Evolutionary conservation across 1,284 basidiomycete genomes (phyloP).

Genomic region (Volvariella volvacea): DNA sequence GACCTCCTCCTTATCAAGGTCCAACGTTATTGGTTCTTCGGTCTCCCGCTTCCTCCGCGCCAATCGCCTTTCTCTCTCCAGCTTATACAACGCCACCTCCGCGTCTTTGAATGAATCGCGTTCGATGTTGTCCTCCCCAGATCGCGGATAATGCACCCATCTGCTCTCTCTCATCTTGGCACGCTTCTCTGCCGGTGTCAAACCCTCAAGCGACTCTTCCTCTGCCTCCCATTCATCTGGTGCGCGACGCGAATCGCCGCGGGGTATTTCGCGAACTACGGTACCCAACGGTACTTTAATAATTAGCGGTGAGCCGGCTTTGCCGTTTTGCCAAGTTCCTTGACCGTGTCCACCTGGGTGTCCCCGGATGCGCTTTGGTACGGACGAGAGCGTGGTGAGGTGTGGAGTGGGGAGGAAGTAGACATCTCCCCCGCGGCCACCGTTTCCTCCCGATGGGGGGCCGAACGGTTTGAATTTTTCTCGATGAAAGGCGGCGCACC

Average conservation of each 20-base stretch:
- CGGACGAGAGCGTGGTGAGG: slow-evolving; percentile 71
- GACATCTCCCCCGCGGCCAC: slow-evolving; percentile 82
- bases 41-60: slow-evolving; percentile 35
- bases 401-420: slow-evolving; percentile 74
- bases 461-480: slow-evolving; percentile 76
- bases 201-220: slow-evolving; percentile 50
- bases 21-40: slow-evolving; percentile 45
- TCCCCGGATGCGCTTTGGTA: slow-evolving; percentile 65
- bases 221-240: slow-evolving; percentile 63
- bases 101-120: slow-evolving; percentile 73
- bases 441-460: slow-evolving; percentile 86
- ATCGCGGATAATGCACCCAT: slow-evolving; percentile 78
- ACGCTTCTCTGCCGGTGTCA: slow-evolving; percentile 40
- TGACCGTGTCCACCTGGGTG: slow-evolving; percentile 65
- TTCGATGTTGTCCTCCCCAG: slow-evolving; percentile 53
- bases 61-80: slow-evolving; percentile 55
- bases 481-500: slow-evolving; percentile 78
- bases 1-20: slow-evolving; percentile 48
- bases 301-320: slow-evolving; percentile 62
- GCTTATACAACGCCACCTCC: slow-evolving; percentile 54
- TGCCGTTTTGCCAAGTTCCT: slow-evolving; percentile 83
- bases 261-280: slow-evolving; percentile 70
- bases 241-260: slow-evolving; percentile 53
- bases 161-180: slow-evolving; percentile 58
- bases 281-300: slow-evolving; percentile 86